phyloP scores from a whole-genome alignment of 352 stramenopile species.

The Globisporangium sylvaticum region DNA sequence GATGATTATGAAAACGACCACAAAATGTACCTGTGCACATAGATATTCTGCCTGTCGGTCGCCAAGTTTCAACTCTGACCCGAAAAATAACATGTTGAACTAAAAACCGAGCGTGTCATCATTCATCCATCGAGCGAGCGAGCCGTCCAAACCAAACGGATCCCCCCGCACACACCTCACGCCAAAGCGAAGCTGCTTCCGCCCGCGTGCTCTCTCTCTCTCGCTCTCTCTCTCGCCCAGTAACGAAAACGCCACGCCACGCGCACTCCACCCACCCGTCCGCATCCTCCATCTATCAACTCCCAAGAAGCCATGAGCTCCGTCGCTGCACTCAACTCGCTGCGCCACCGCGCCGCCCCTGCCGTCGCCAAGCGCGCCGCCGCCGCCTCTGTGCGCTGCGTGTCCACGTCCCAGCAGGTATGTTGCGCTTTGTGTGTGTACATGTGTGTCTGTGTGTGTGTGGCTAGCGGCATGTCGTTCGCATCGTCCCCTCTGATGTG shows the following conservation, averaged over 20 bases:
- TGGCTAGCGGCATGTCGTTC: background rate
- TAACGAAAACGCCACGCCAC: slow-evolving; percentile 7
- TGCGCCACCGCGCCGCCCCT: slow-evolving; percentile 4
- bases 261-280: too few species aligned
- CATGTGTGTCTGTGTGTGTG: slow-evolving; percentile 1
- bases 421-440: slow-evolving; percentile 8
- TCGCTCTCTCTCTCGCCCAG: background rate
- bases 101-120: slow-evolving; percentile 8
- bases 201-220: background rate
- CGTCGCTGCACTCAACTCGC: background rate
- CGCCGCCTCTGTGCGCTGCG: slow-evolving; percentile 21
- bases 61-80: background rate
- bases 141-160: background rate
- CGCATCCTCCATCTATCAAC: too few species aligned
- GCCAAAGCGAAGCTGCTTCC: background rate
- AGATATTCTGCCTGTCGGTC: background rate
- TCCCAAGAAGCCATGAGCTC: slow-evolving; percentile 4
- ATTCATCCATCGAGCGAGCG: background rate
- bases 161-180: background rate
- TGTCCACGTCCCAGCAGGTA: slow-evolving; percentile 45
- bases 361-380: slow-evolving; percentile 7
- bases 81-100: slow-evolving; percentile 5
- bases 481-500: background rate
- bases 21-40: background rate
- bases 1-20: background rate